phyloP scores from a whole-genome alignment of 2,329 filamentous ascomycete species.

The Macrophomina phaseolina region DNA sequence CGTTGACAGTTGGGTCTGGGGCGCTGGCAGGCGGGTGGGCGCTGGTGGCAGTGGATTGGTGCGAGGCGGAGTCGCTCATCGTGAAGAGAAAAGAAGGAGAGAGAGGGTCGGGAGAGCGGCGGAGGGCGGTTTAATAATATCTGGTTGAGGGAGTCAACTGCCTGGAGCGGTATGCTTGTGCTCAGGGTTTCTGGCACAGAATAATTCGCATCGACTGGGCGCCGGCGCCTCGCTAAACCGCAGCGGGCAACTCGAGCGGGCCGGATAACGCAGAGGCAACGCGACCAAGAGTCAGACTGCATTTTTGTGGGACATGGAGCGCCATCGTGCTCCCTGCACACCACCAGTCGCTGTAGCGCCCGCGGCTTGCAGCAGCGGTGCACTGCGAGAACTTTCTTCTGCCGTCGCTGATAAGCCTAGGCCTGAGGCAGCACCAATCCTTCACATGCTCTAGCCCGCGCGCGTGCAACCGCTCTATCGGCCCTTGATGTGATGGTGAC shows the following conservation, averaged over 20 bases:
- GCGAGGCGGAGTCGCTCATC: slow-evolving; percentile 14
- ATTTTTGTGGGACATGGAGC: slow-evolving; percentile 26
- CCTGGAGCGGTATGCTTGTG: slow-evolving; percentile 24
- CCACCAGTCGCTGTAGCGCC: slow-evolving; percentile 19
- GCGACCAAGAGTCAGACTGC: slow-evolving; percentile 25
- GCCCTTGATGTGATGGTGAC: slow-evolving; percentile 8
- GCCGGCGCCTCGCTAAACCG: slow-evolving; percentile 23
- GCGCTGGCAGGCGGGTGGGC: slow-evolving; percentile 39
- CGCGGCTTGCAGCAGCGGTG: slow-evolving; percentile 11
- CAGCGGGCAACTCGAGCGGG: slow-evolving; percentile 24
- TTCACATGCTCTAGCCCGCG: slow-evolving; percentile 14
- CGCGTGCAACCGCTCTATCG: slow-evolving; percentile 18
- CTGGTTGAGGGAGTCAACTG: slow-evolving; percentile 25
- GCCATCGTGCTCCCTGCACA: slow-evolving; percentile 23
- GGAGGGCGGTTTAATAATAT: slow-evolving; percentile 19
- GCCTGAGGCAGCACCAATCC: slow-evolving; percentile 8
- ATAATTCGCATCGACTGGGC: slow-evolving; percentile 12
- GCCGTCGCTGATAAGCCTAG: slow-evolving; percentile 11
- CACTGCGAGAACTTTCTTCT: slow-evolving; percentile 15
- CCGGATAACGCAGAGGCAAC: slow-evolving; percentile 20
- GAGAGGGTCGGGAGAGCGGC: slow-evolving; percentile 13
- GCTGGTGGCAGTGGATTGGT: slow-evolving; percentile 34
- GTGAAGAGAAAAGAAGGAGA: slow-evolving; percentile 16
- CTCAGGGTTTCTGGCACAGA: slow-evolving; percentile 19
- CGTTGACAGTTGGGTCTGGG: slow-evolving; percentile 43